Evolutionary conservation across 2,329 filamentous ascomycete species (phyloP), one percentile per base, ranked within the genome.

Genomic region (Venturia asperata): DNA sequence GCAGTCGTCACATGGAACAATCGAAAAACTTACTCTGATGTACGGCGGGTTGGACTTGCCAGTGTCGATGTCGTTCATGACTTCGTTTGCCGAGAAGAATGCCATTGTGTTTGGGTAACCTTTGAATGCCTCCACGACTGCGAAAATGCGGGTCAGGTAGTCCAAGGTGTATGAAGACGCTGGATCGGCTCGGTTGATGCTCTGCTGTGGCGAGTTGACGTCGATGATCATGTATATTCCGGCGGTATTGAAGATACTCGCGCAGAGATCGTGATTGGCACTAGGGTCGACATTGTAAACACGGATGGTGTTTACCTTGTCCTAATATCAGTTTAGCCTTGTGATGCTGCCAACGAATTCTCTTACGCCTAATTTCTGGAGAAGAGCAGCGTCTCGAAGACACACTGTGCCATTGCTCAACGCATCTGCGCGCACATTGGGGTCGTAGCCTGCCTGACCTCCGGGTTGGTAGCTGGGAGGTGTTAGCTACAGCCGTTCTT

Each of bases 21-120:
- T 21, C 17, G 24, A 41, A 49, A 1, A 55, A 74, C 77, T 69
- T 72, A 81, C 79, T 65, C 82, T 76, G 68, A 87, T 82, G 73
- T 87, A 86, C 56, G 79, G 79, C 19, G 85, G 85, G 63, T 82
- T 83, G 62, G 76, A 71, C 68, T 81, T 72, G 39, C 78, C 84
- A 19, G 66, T 67, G 13, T 67, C 65, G 43, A 84, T 72, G 71
- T 87, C 82, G 70, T 87, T 87, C 77, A 88, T 87, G 62, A 88
- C 82, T 74, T 88, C 86, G 71, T 89, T 89, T 43, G 84, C 86
- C 37, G 83, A 80, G 73, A 89, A 87, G 79, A 88, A 88, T 47
- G 81, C 86, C 34, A 88, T 77, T 2, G 82, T 82, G 74, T 89
- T 88, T 65, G 85, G 83, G 74, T 85, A 88, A 70, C 79, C 75